A percentile compares a stretch with the other conserved stretches of the same genome.
These are phyloP conservation scores for Yarrowia sp. DNA, from an alignment of 805 yeast genomes.

Conservation along the genomic window DNA sequence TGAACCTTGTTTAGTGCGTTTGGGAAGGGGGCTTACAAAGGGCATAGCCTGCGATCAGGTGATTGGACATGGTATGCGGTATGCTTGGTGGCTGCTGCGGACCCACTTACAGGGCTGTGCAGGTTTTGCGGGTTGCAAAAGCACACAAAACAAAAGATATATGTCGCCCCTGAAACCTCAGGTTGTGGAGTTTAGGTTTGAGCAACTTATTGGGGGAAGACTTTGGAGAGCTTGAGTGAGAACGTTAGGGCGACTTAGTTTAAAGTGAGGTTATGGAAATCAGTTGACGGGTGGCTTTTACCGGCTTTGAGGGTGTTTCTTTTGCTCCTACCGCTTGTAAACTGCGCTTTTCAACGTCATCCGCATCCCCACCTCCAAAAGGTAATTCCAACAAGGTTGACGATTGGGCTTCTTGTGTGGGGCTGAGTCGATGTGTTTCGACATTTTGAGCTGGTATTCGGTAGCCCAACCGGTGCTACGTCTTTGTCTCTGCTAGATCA, in stretches of 20 bases:
- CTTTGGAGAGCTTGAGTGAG: not conserved
- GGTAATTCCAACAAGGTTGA: conserved; percentile 10
- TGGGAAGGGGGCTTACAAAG: not conserved
- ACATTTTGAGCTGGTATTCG: not conserved
- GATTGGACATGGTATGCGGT: not conserved
- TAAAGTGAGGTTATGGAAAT: not conserved
- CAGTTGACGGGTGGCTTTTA: not conserved
- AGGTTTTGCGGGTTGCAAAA: not conserved
- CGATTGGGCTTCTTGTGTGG: not conserved
- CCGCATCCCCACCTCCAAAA: conserved; percentile 4
- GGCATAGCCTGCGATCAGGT: not conserved
- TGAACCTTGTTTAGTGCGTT: conserved; percentile 4
- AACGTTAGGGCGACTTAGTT: not conserved
- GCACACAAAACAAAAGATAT: not conserved
- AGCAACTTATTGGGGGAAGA: not conserved
- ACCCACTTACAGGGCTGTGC: not conserved
- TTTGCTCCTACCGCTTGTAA: not conserved
- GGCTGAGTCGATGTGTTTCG: not conserved
- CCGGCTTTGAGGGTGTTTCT: not conserved
- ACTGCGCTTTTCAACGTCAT: not conserved
- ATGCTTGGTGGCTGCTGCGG: not conserved
- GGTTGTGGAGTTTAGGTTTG: not conserved
- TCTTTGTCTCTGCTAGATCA: not conserved
- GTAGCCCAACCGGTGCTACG: not conserved
- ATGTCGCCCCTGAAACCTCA: not conserved